A percentile compares a stretch with the other conserved stretches of the same genome.
Conservation (phyloP, 129 eudicot species). For the Logfia minima region DNA sequence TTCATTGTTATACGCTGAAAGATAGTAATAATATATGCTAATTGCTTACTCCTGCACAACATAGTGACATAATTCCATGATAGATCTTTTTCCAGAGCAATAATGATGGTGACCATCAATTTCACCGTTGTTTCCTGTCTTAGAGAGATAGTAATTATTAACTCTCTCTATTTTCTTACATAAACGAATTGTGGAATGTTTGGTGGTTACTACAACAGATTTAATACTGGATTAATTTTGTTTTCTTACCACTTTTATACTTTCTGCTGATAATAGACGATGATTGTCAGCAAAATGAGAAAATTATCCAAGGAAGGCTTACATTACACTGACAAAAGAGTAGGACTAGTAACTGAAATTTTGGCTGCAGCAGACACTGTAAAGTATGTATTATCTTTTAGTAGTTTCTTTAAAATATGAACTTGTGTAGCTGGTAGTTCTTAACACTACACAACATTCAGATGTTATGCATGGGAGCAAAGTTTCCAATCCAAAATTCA, state of each 20-base stretch:
- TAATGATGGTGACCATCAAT: neutral
- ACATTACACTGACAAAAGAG: slow-evolving; percentile 93
- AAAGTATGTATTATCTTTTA: slow-evolving; percentile 48
- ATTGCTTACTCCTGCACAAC: neutral
- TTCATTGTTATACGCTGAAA: neutral
- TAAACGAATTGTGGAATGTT: neutral
- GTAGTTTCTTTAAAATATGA: neutral
- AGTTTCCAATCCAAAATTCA: slow-evolving; percentile 70
- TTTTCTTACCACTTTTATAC: slow-evolving; percentile 18
- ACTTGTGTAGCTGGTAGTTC: neutral
- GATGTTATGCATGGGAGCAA: slow-evolving; percentile 91
- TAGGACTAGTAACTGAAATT: slow-evolving; percentile 90
- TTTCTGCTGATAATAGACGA: slow-evolving; percentile 54
- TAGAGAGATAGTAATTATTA: no score
- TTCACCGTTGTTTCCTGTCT: neutral
- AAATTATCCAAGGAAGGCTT: slow-evolving; percentile 84
- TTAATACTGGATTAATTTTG: neutral
- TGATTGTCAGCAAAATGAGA: slow-evolving; percentile 79
- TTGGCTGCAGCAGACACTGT: slow-evolving; percentile 94
- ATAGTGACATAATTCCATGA: no score
- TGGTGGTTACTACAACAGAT: neutral
- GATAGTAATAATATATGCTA: neutral
- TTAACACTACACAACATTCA: slow-evolving; percentile 34
- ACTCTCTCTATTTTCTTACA: neutral
- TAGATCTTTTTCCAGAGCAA: no score